phyloP scores from a whole-genome alignment of 192 early-diverging fungal species.

The Coemansia sp. region DNA sequence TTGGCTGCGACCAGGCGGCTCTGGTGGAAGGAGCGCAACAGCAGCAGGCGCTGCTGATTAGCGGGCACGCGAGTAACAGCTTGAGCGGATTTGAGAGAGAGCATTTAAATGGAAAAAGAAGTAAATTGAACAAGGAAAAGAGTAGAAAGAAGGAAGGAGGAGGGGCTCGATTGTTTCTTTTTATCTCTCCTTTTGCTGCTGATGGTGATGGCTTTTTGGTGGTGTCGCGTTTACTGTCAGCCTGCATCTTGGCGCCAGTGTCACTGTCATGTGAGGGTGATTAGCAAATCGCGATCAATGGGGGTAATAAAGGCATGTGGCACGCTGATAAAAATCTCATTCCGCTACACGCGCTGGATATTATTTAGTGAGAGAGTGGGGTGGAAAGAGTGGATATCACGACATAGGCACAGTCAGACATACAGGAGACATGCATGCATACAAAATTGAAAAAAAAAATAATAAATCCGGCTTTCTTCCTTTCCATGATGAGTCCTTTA shows the following conservation, averaged over 20 bases:
- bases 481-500: not conserved
- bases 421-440: not conserved
- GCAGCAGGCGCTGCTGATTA: not conserved
- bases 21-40: slow-evolving; percentile 7
- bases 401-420: slow-evolving; percentile 7
- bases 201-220: too few relatives aligned
- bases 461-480: not conserved
- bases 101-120: not conserved
- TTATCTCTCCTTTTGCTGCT: not conserved
- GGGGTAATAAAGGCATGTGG: not conserved
- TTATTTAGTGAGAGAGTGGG: not conserved
- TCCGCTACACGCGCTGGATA: slow-evolving; percentile 5
- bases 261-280: not conserved
- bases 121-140: not conserved
- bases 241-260: not conserved
- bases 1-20: not conserved
- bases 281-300: not conserved
- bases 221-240: not conserved
- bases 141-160: not conserved
- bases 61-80: not conserved
- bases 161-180: not conserved
- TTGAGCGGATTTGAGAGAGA: not conserved
- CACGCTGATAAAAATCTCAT: not conserved
- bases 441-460: not conserved
- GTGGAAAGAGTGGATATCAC: not conserved